A percentile compares a stretch with the other conserved stretches of the same genome.
Evolutionary conservation across 495 filamentous ascomycete species (phyloP).

Genomic region (Penicillium samsonianum): DNA sequence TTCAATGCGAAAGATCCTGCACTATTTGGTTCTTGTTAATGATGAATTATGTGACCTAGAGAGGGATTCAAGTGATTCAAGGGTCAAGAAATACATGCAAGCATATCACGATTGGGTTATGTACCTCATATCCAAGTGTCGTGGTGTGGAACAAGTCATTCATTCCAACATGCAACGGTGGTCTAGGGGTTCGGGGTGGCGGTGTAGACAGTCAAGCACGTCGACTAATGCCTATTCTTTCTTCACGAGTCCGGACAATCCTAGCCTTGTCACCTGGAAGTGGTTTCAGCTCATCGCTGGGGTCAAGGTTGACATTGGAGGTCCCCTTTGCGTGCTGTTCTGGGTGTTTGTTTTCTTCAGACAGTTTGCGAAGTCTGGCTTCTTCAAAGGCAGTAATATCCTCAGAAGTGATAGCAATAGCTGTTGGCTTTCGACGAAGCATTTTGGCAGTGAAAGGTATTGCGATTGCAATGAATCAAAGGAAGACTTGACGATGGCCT

Average conservation of each 20-base stretch:
- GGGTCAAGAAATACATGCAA: not conserved
- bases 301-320: slow-evolving; percentile 44
- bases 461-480: not conserved
- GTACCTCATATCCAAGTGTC: not conserved
- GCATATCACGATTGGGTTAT: not conserved
- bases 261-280: slow-evolving; percentile 55
- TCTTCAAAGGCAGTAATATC: slow-evolving; percentile 80
- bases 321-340: slow-evolving; percentile 25
- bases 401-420: slow-evolving; percentile 74
- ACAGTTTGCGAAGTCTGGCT: slow-evolving; percentile 36
- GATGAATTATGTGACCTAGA: not conserved
- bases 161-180: not conserved
- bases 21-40: not conserved
- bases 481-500: not conserved
- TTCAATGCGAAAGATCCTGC: not conserved
- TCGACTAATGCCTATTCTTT: slow-evolving; percentile 47
- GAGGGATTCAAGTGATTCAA: not conserved
- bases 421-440: slow-evolving; percentile 80
- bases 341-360: slow-evolving; percentile 28
- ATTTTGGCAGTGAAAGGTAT: slow-evolving; percentile 41
- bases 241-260: slow-evolving; percentile 52
- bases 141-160: not conserved
- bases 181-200: not conserved
- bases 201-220: slow-evolving; percentile 25
- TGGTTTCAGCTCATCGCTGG: slow-evolving; percentile 60